Evolutionary conservation across 331 rosid species (phyloP).

Genomic region (Acacia concinna): DNA sequence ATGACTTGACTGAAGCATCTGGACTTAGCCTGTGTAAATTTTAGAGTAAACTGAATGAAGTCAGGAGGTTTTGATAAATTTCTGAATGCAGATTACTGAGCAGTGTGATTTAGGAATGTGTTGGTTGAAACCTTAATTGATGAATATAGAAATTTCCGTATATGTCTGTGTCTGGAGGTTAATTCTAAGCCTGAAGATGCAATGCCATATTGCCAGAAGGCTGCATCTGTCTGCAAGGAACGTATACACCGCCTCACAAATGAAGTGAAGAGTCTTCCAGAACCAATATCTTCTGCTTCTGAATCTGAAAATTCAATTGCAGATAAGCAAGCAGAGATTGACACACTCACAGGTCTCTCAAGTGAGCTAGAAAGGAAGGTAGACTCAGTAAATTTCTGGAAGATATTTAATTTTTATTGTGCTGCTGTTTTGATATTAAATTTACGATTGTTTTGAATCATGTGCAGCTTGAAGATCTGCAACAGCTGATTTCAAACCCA

Average conservation of each 20-base stretch:
- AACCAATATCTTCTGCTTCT: conserved; percentile 45
- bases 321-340: conserved; percentile 79
- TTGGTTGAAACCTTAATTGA: conserved; percentile 47
- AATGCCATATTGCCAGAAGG: conserved; percentile 68
- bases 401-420: background rate
- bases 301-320: conserved; percentile 41
- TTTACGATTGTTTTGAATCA: conserved; percentile 11
- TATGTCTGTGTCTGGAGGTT: conserved; percentile 89
- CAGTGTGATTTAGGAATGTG: conserved; percentile 12
- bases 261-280: conserved; percentile 57
- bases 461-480: conserved; percentile 94
- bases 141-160: conserved; percentile 72
- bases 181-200: conserved; percentile 84
- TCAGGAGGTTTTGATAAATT: conserved; percentile 4
- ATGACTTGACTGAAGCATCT: conserved; percentile 11
- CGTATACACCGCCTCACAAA: conserved; percentile 58
- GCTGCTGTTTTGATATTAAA: conserved; percentile 16
- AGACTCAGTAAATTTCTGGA: background rate
- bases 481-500: conserved; percentile 73
- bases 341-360: conserved; percentile 70
- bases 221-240: conserved; percentile 79
- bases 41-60: background rate
- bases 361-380: conserved; percentile 96
- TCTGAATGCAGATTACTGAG: conserved; percentile 4
- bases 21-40: conserved; percentile 12